Conservation (phyloP, 2,329 filamentous ascomycete species). For the Diaporthe vexans region DNA sequence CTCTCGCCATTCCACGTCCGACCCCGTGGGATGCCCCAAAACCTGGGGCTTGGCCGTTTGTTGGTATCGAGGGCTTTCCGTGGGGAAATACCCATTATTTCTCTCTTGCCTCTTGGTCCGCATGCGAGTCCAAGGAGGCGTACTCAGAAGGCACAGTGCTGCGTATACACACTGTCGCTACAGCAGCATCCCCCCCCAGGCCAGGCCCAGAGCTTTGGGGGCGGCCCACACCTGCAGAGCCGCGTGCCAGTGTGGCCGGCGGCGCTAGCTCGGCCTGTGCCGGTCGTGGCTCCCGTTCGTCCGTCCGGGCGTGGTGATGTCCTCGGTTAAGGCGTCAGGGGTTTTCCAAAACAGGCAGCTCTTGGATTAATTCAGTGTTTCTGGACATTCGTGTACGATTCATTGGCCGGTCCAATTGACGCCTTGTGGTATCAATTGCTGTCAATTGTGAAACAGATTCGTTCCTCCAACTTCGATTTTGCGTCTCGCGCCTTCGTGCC, state of each 20-base stretch:
- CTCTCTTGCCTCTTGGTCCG: not conserved
- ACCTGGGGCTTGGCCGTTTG: not conserved
- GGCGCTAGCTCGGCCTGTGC: conserved; percentile 31
- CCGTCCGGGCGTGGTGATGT: conserved; percentile 29
- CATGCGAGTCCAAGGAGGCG: conserved; percentile 8
- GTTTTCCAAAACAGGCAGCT: conserved; percentile 20
- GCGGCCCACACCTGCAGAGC: conserved; percentile 27
- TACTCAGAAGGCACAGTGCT: not conserved
- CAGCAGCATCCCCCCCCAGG: not conserved
- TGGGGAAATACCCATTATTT: conserved; percentile 13
- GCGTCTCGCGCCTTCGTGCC: conserved; percentile 27
- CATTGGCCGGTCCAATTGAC: not conserved
- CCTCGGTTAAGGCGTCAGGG: conserved; percentile 30
- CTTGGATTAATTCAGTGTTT: conserved; percentile 1
- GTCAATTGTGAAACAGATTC: not conserved
- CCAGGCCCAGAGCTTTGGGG: not conserved
- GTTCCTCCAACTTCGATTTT: not conserved
- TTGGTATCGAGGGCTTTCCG: conserved; percentile 2
- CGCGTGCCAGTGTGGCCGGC: not conserved
- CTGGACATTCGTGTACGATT: conserved; percentile 4
- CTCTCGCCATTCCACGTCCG: conserved; percentile 7
- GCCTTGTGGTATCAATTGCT: not conserved
- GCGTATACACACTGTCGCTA: not conserved
- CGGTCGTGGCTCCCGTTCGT: conserved; percentile 34
- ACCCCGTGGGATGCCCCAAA: conserved; percentile 27